Evolutionary conservation across 129 eudicot species (phyloP), one percentile per base, ranked within the genome.

Genomic region (Flaveria robusta): DNA sequence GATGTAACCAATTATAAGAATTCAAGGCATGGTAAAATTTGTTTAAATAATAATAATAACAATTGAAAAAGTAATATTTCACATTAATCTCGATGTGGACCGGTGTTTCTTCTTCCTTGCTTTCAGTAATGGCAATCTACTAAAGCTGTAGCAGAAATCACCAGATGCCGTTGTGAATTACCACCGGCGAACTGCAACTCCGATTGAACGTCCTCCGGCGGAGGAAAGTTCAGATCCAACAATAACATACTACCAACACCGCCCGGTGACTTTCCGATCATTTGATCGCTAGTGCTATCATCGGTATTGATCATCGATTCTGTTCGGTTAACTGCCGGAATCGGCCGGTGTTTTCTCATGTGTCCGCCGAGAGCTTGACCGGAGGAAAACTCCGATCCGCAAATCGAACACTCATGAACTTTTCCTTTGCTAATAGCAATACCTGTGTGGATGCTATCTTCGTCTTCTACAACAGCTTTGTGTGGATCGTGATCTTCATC

Each of bases 341-440:
- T 60, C 18, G 81, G 70, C 55, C 98, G 82, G 29, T 93, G 98
- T 67, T 96, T 73, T 62, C 98, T 82, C 98, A 93, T 93, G 76
- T 93, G 98, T 3, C 98, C 98, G 7, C 98, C 98, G 24, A 93
- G 83, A 3, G 98, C 98, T 74, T 93, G 98, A 8, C 96, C 98
- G 34, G 98, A 93, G 43, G 81, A 70, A 50, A 93, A 93, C 78
- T 93, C 92, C 55, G 92, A 77, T 14, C 96, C 96, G 62, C 98
- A 93, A 7, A 90, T 85, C 3, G 96, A 90, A 72, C 98, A 93
- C 79, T 86, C 92, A 27, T 93, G 98, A n/a, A 91, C 51, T 58
- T 82, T 85, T 18, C 56, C 50, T 24, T 63, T 79, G 5, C 23
- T 52, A 3, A 72, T 59, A 12, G 50, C 51, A 8, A 2, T 8